phyloP scores from a whole-genome alignment of 805 yeast species.

The Candida caryicola region DNA sequence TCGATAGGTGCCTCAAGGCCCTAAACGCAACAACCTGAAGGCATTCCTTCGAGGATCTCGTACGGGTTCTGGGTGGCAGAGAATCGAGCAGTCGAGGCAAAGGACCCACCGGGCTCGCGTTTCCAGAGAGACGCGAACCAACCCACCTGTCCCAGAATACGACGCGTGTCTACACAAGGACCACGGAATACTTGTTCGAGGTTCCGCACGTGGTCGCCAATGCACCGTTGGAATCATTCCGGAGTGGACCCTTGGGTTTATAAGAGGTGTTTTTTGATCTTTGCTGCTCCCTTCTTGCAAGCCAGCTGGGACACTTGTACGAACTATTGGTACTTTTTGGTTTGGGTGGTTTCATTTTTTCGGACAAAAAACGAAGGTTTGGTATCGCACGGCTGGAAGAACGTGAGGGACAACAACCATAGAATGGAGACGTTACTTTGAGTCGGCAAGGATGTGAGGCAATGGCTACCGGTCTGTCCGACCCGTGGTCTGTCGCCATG shows the following conservation, averaged over 20 bases:
- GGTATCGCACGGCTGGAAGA: not conserved
- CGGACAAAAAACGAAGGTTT: not conserved
- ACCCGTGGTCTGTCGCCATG: not conserved
- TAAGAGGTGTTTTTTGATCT: not conserved
- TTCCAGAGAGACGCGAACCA: not conserved
- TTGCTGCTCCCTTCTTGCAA: not conserved
- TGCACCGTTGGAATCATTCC: constrained; percentile 5
- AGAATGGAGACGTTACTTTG: constrained; percentile 1
- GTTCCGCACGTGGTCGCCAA: not conserved
- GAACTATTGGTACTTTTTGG: constrained; percentile 3
- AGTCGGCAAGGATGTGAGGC: not conserved
- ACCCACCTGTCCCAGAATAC: constrained; percentile 1
- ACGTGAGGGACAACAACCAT: constrained; percentile 1
- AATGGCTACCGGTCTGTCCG: not conserved
- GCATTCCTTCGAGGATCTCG: not conserved
- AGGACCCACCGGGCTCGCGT: not conserved
- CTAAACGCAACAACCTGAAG: not conserved
- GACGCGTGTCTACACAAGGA: constrained; percentile 1
- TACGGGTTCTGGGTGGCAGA: not conserved
- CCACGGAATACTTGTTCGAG: not conserved
- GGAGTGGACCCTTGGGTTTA: constrained; percentile 1
- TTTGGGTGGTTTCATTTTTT: constrained; percentile 6
- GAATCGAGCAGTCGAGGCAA: not conserved
- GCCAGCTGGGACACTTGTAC: not conserved
- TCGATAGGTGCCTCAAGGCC: not conserved